phyloP scores from a whole-genome alignment of 208 protist species.

The Leishmania mexicana region DNA sequence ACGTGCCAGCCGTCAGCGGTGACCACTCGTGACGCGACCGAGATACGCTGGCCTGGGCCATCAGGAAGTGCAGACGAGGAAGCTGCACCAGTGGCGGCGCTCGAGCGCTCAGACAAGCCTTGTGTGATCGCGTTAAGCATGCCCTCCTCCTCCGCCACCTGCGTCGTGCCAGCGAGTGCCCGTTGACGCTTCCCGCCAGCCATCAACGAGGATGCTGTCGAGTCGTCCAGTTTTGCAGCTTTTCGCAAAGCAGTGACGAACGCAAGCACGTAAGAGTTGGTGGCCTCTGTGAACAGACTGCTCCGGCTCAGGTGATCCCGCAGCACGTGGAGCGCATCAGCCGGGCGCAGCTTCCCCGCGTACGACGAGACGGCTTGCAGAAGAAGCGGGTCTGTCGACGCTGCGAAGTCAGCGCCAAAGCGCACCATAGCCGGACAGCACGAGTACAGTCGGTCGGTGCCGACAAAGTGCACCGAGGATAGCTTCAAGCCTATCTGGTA shows the following conservation, averaged over 20 bases:
- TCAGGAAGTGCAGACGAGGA: not conserved
- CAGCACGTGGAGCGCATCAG: slow-evolving; percentile 59
- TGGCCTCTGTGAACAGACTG: slow-evolving; percentile 53
- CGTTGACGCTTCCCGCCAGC: slow-evolving; percentile 37
- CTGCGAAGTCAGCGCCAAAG: slow-evolving; percentile 76
- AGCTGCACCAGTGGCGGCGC: not conserved
- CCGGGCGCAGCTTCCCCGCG: slow-evolving; percentile 61
- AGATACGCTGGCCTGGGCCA: slow-evolving; percentile 30
- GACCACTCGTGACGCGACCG: slow-evolving; percentile 49
- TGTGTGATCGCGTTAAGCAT: slow-evolving; percentile 48
- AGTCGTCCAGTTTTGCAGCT: slow-evolving; percentile 72
- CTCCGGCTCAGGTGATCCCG: slow-evolving; percentile 43
- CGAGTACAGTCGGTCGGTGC: slow-evolving; percentile 73
- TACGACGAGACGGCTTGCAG: slow-evolving; percentile 73
- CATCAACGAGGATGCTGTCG: slow-evolving; percentile 6
- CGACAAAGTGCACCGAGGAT: slow-evolving; percentile 80
- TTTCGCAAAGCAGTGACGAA: slow-evolving; percentile 73
- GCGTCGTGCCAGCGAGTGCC: slow-evolving; percentile 20
- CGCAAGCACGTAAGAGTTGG: slow-evolving; percentile 50
- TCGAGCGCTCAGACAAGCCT: slow-evolving; percentile 8
- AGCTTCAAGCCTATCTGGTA: slow-evolving; percentile 76
- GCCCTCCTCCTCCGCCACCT: slow-evolving; percentile 37
- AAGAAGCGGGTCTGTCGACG: slow-evolving; percentile 66
- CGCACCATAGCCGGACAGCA: slow-evolving; percentile 63
- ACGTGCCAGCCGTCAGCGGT: slow-evolving; percentile 76